Evolutionary conservation across 495 filamentous ascomycete species (phyloP).

Genomic region (Talaromyces borbonicus): DNA sequence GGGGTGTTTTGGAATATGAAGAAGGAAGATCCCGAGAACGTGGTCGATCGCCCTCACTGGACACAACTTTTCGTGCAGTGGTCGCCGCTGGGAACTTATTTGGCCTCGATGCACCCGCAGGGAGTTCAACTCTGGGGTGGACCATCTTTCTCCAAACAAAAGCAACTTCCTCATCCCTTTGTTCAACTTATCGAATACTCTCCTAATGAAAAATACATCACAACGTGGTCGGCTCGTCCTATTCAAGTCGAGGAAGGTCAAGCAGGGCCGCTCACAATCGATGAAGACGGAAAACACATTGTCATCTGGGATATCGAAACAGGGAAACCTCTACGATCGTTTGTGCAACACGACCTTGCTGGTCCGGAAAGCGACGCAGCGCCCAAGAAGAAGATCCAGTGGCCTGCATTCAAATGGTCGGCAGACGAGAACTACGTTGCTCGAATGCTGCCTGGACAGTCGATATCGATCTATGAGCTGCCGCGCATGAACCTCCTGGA

Average conservation of each 20-base stretch:
- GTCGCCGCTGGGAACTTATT: slow-evolving; percentile 88
- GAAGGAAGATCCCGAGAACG: slow-evolving; percentile 74
- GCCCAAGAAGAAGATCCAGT: slow-evolving; percentile 85
- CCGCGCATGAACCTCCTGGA: slow-evolving; percentile 86
- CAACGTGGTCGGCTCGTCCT: slow-evolving; percentile 90
- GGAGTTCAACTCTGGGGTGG: slow-evolving; percentile 97
- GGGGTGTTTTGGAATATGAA: slow-evolving; percentile 98
- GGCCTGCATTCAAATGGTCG: slow-evolving; percentile 99
- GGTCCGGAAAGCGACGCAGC: slow-evolving; percentile 48
- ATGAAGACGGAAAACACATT: slow-evolving; percentile 98
- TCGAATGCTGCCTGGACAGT: slow-evolving; percentile 74
- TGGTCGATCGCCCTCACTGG: slow-evolving; percentile 88
- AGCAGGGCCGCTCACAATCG: slow-evolving; percentile 60
- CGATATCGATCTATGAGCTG: slow-evolving; percentile 89
- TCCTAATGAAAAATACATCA: slow-evolving; percentile 82
- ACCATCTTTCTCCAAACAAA: slow-evolving; percentile 75
- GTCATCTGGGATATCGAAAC: slow-evolving; percentile 97
- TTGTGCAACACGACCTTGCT: slow-evolving; percentile 73
- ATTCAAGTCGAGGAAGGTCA: slow-evolving; percentile 86
- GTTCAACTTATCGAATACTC: slow-evolving; percentile 96
- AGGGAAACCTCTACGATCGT: slow-evolving; percentile 80
- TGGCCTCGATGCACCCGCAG: slow-evolving; percentile 88
- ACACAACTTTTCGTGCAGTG: slow-evolving; percentile 96
- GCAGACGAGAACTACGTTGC: slow-evolving; percentile 95
- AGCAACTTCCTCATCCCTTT: slow-evolving; percentile 86